Base-by-base conservation (phyloP, 2,329 filamentous ascomycete species). In the Fusarium camptoceras region DNA sequence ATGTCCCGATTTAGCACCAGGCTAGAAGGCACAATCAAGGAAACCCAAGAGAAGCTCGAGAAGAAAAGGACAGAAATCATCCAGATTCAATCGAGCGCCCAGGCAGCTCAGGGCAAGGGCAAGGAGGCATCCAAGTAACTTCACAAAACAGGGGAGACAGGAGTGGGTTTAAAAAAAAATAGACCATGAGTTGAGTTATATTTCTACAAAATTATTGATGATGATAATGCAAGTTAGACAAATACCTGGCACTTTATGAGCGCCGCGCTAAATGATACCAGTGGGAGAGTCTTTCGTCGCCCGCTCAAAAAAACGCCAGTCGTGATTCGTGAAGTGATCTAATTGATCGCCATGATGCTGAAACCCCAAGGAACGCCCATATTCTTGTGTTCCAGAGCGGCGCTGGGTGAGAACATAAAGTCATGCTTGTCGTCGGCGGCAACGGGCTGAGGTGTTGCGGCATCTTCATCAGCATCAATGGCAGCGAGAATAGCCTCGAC, bases 61-160 rank as follows among this genome's bases (percentile, higher is more conserved):
- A 86, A 82, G 77, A 87, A 88, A 80, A 88, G 87, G 80, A 80
- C 79, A 27, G 86, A 89, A 74, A 89, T 89, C 66, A 87, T 89
- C 48, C 85, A 88, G 73, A 73, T 83, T 11, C 87, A 89, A 74
- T 78, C 84, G 14, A 81, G 81, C 37, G 83, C 84, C 6, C 86
- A 88, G 72, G 81, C 81, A 16, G 79, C 77, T 15, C 75, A 72
- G 48, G 73, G 56, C 74, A 74, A 82, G 72, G 78, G 72, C 25
- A 74, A 77, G 53, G 71, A 77, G 59, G 66, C 70, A 50, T 66
- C 66, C 41, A 39, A 70, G 59, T 72, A 70, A 66, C 49, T 37
- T 31, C 42, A 60, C 51, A 54, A 63, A 61, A 59, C 4, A 49
- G 55, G 58, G 46, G 31, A 55, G 37, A 53, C 12, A 22, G 28